These are phyloP conservation scores for Sporisorium exsertum DNA, from an alignment of 1,284 basidiomycete genomes.

Conservation along the genomic window DNA sequence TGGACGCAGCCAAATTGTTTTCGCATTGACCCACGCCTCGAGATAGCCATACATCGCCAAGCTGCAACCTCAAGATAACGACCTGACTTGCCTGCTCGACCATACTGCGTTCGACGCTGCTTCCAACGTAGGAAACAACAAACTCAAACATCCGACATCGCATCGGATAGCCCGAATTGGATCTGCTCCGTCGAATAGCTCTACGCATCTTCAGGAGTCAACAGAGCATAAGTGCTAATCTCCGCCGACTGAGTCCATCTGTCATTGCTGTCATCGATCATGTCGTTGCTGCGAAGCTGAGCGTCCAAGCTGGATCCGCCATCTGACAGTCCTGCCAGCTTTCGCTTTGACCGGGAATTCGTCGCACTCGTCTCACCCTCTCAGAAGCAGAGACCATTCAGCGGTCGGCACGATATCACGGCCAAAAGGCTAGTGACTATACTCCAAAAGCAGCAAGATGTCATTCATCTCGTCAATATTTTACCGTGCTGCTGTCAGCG, in stretches of 20 bases:
- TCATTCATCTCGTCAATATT: conserved; percentile 49
- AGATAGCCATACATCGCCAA: not conserved
- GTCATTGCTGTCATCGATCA: conserved; percentile 1
- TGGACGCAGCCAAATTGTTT: not conserved
- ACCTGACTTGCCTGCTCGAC: not conserved
- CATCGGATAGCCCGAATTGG: not conserved
- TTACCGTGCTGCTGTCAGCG: conserved; percentile 45
- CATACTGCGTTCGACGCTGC: not conserved
- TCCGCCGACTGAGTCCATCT: not conserved
- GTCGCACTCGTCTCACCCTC: not conserved
- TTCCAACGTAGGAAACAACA: not conserved
- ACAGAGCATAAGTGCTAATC: conserved; percentile 2
- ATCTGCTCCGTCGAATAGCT: not conserved
- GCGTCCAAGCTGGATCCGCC: not conserved
- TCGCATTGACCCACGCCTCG: not conserved
- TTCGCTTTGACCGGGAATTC: not conserved
- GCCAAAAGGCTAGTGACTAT: not conserved
- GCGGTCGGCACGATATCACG: not conserved
- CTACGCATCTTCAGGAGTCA: not conserved
- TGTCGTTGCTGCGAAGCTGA: conserved; percentile 7
- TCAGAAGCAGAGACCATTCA: no score
- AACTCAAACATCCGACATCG: no score
- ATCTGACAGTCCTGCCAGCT: not conserved
- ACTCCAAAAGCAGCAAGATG: conserved; percentile 11
- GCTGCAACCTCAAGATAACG: not conserved